A percentile compares a stretch with the other conserved stretches of the same genome.
These are phyloP conservation scores for Debaryomyces nepalensis DNA, from an alignment of 1,139 yeast species.

Conservation along the genomic window DNA sequence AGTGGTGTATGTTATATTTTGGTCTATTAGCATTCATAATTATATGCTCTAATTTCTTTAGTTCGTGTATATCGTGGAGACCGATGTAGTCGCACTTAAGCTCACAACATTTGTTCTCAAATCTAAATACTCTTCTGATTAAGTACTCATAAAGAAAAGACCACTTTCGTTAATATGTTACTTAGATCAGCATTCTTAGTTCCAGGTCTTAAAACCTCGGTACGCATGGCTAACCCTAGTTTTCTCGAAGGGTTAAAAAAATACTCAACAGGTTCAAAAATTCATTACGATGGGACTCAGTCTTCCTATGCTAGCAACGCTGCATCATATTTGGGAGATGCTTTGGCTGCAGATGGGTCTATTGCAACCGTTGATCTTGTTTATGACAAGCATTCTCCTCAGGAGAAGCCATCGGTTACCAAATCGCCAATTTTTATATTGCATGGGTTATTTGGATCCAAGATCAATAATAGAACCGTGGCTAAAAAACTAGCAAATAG, in stretches of 20 bases:
- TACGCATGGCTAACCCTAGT: not conserved
- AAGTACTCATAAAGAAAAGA: not conserved
- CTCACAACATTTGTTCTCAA: not conserved
- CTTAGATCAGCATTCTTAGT: not conserved
- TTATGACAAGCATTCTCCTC: constrained; percentile 37
- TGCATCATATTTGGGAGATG: constrained; percentile 29
- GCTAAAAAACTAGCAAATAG: constrained; percentile 53
- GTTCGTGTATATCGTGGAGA: not conserved
- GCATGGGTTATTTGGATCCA: constrained; percentile 91
- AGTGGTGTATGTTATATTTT: too few relatives aligned
- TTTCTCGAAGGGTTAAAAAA: not conserved
- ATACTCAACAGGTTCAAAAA: constrained; percentile 4
- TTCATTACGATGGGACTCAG: constrained; percentile 12
- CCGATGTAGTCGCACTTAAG: too few relatives aligned
- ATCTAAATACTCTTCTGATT: not conserved
- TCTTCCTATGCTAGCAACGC: constrained; percentile 10
- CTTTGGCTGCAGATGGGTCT: constrained; percentile 25
- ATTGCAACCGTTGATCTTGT: constrained; percentile 36
- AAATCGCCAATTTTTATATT: constrained; percentile 69
- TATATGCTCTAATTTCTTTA: too few relatives aligned
- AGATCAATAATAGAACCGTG: constrained; percentile 75
- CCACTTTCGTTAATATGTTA: not conserved
- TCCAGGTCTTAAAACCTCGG: not conserved
- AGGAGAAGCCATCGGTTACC: constrained; percentile 16
- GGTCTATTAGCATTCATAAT: too few relatives aligned